Evolutionary conservation across 2,329 filamentous ascomycete species (phyloP), one percentile per base, ranked within the genome.

Genomic region (Rhynchosporium secalis): DNA sequence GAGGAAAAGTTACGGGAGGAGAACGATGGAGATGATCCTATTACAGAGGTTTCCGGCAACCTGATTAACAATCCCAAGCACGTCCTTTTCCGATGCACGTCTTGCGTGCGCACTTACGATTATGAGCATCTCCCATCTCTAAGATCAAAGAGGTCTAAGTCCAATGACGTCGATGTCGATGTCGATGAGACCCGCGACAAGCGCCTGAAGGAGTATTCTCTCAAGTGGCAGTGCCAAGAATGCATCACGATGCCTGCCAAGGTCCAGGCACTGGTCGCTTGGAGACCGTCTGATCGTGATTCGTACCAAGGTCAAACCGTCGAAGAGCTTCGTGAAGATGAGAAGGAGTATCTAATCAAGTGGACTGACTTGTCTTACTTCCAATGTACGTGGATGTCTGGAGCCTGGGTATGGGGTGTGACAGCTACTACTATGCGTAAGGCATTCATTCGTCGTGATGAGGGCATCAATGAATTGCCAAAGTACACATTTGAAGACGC

Each of bases 281-380:
- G 95, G 95, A 86, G 94, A 63, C 92, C 92, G 0, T 74, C 79
- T 0, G 78, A 89, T 68, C 77, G 83, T 29, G 79, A 85, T 12
- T 76, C 76, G 1, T 87, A 88, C 68, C 72, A 79, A 3, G 84
- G 82, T 1, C 78, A 81, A 58, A 77, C 78, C 1, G 80, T 81
- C 54, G 77, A 85, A 33, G 77, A 83, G 58, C 77, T 91, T n/a
- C 75, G 77, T 10, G 89, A 95, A 71, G 89, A 92, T 60, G 81
- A 90, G n/a, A 93, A 93, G 67, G 92, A 97, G 69, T 99, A 98
- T 71, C 83, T 99, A 2, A 78, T 99, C 69, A 96, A 95, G 73
- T 98, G 93, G 91, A 86, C 89, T 49, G 80, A 81, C 0, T 81
- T 85, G 61, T 96, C 94, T 0, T 96, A 97, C 71, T 89, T 87